phyloP scores from a whole-genome alignment of 495 filamentous ascomycete genomes.

The Bathelium albidoporum region DNA sequence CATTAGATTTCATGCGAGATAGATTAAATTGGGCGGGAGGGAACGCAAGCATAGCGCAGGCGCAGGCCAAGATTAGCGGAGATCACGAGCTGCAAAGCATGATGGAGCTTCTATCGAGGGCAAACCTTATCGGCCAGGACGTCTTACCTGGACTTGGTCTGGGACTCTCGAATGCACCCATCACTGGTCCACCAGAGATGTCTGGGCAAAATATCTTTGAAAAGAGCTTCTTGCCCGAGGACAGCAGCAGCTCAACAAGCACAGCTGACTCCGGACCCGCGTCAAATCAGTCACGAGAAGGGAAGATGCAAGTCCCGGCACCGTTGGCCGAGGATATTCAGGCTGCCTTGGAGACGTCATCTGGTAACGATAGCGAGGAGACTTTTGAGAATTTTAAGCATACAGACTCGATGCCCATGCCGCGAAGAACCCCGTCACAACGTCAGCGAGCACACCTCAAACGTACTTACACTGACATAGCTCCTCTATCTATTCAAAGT shows the following conservation, averaged over 20 bases:
- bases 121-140: constrained; percentile 58
- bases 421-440: constrained; percentile 9
- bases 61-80: constrained; percentile 70
- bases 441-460: constrained; percentile 63
- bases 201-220: constrained; percentile 72
- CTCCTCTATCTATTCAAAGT: constrained; percentile 57
- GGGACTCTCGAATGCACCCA: constrained; percentile 43
- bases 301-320: background rate
- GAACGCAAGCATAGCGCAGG: constrained; percentile 57
- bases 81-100: constrained; percentile 83
- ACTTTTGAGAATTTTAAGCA: constrained; percentile 1
- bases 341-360: background rate
- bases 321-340: background rate
- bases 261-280: constrained; percentile 28
- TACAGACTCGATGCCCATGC: background rate
- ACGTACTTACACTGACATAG: constrained; percentile 78
- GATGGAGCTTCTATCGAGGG: constrained; percentile 74
- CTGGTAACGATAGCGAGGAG: background rate
- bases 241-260: constrained; percentile 45
- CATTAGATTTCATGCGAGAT: constrained; percentile 96
- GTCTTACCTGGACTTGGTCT: constrained; percentile 35
- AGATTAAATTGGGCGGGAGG: constrained; percentile 70
- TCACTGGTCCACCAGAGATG: constrained; percentile 65
- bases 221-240: constrained; percentile 46
- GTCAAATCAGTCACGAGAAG: constrained; percentile 1